Evolutionary conservation across 768 basidiomycete genomes (phyloP).

Genomic region (Rhodotorula paludigena): DNA sequence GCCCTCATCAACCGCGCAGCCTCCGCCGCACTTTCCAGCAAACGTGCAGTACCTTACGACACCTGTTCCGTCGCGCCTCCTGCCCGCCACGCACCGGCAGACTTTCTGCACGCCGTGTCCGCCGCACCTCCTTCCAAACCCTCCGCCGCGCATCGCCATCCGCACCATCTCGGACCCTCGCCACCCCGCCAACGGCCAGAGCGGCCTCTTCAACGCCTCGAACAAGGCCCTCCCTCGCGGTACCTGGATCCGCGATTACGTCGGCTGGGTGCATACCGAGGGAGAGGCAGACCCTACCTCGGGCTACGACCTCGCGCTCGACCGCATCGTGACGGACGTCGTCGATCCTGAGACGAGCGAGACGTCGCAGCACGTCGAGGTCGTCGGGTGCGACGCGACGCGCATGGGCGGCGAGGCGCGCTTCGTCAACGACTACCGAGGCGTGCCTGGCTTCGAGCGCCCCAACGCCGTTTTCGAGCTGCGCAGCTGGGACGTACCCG

Average conservation of each 20-base stretch:
- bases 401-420: slow-evolving; percentile 66
- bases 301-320: slow-evolving; percentile 84
- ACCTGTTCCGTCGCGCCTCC: neutral
- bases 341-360: neutral
- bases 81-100: neutral
- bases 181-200: slow-evolving; percentile 75
- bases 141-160: slow-evolving; percentile 11
- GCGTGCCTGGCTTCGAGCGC: slow-evolving; percentile 54
- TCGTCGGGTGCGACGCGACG: slow-evolving; percentile 68
- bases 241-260: slow-evolving; percentile 70
- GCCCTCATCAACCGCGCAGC: too few species aligned
- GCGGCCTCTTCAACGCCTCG: slow-evolving; percentile 66
- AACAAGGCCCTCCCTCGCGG: slow-evolving; percentile 61
- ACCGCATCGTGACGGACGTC: too few species aligned
- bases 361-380: slow-evolving; percentile 46
- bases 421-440: slow-evolving; percentile 87
- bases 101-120: slow-evolving; percentile 21
- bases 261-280: slow-evolving; percentile 78
- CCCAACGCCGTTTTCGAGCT: slow-evolving; percentile 69
- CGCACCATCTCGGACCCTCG: slow-evolving; percentile 11
- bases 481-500: slow-evolving; percentile 8
- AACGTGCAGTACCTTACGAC: slow-evolving; percentile 10
- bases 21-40: slow-evolving; percentile 1
- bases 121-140: slow-evolving; percentile 8
- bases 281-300: slow-evolving; percentile 57